Base-by-base conservation (phyloP, 495 filamentous ascomycete species). In the Geoglossum glabrum region DNA sequence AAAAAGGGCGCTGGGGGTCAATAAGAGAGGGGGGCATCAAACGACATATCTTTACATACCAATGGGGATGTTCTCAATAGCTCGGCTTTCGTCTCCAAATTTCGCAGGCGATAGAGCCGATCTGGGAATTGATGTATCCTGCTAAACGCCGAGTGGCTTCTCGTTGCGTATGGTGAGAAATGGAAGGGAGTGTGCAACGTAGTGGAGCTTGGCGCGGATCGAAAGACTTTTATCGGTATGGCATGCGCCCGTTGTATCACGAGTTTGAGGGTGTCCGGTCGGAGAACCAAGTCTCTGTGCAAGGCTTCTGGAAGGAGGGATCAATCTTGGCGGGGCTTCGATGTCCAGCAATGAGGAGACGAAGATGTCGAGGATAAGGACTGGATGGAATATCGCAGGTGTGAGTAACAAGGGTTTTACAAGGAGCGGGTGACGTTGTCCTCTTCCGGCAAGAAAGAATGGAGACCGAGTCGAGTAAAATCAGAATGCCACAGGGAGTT, bases 401-500 rank as follows among this genome's bases (percentile, higher is more conserved):
- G 23, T 38, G 54, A 56, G 54, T 26, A 56, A 56, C 54, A 27
- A 56, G 38, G 30, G 54, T 19, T n/a, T 17, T 45, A 38, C 30
- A 56, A 56, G 54, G 54, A 56, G 28, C 13, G 54, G 54, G 27
- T 56, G 54, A 56, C 38, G 54, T 45, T 56, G 31, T 56, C 54
- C 54, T 56, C 54, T 56, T 38, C 54, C 54, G 54, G 33, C 54
- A 31, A 56, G 54, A 56, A 56, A 52, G 56, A 49, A 58, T 58
- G 33, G 43, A 45, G 64, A 63, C 58, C 62, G 61, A 62, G 54
- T 52, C n/a, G 56, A 62, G 45, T 61, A 69, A 31, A 45, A 27
- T 50, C 58, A 62, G 61, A 61, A 47, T 62, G 62, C 26, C 61
- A 45, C 40, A 13, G 49, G n/a, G n/a, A 13, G 15, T 23, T 52